Evolutionary conservation across 23 red algal species (phyloP).

Genomic region (Gracilariopsis chorda): DNA sequence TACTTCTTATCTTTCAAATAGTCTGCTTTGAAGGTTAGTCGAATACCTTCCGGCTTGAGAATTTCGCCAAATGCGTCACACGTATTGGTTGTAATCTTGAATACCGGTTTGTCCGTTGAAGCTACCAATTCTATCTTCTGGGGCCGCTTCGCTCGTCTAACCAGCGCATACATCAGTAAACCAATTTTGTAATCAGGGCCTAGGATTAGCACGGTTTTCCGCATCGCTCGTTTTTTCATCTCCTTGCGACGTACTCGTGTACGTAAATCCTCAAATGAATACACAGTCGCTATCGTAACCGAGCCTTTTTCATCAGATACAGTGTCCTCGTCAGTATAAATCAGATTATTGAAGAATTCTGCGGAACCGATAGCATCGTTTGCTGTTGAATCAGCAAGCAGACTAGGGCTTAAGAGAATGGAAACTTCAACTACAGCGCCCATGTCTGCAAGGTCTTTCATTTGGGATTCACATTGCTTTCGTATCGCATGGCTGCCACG

Average conservation of each 20-base stretch:
- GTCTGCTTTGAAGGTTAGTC: background rate
- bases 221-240: slow-evolving; percentile 22
- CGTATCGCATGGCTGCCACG: slow-evolving; percentile 12
- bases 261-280: slow-evolving; percentile 37
- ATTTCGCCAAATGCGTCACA: slow-evolving; percentile 15
- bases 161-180: slow-evolving; percentile 37
- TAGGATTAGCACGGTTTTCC: slow-evolving; percentile 13
- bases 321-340: slow-evolving; percentile 22
- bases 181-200: slow-evolving; percentile 36
- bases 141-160: slow-evolving; percentile 5
- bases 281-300: slow-evolving; percentile 16
- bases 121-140: background rate
- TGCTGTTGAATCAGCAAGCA: background rate
- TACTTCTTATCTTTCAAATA: slow-evolving; percentile 5
- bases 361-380: background rate
- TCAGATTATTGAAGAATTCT: slow-evolving; percentile 35
- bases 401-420: slow-evolving; percentile 5
- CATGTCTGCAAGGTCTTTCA: slow-evolving; percentile 47
- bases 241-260: slow-evolving; percentile 25
- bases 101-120: slow-evolving; percentile 33
- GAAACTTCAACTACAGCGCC: slow-evolving; percentile 16
- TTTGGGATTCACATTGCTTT: slow-evolving; percentile 6
- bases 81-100: slow-evolving; percentile 44
- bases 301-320: background rate
- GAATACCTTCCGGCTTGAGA: slow-evolving; percentile 52